phyloP scores from a whole-genome alignment of 805 yeast genomes.

The Teunomyces stri region DNA sequence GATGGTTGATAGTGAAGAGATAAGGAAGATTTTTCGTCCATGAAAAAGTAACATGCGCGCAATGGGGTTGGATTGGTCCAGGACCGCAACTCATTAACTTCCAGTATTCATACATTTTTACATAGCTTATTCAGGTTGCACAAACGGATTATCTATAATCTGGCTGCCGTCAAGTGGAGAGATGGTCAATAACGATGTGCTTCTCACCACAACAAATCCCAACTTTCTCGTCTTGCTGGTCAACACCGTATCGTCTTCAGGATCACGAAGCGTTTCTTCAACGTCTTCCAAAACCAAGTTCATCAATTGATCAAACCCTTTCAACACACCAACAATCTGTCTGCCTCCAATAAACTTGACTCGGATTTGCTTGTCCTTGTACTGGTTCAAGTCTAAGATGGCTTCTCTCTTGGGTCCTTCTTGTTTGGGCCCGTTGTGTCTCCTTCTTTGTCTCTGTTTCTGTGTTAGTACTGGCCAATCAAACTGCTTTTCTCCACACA shows the following conservation, averaged over 20 bases:
- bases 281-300: slow-evolving; percentile 73
- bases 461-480: background rate
- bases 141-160: slow-evolving; percentile 68
- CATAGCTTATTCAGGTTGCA: slow-evolving; percentile 7
- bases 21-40: background rate
- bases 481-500: background rate
- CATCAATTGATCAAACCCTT: slow-evolving; percentile 82
- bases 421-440: slow-evolving; percentile 23
- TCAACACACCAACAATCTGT: slow-evolving; percentile 72
- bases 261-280: slow-evolving; percentile 63
- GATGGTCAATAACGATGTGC: slow-evolving; percentile 71
- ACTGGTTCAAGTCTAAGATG: slow-evolving; percentile 74
- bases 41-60: no score
- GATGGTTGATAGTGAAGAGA: background rate
- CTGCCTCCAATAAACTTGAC: slow-evolving; percentile 88
- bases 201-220: slow-evolving; percentile 82
- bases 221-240: slow-evolving; percentile 61
- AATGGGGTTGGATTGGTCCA: no score
- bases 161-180: slow-evolving; percentile 75
- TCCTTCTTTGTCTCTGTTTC: slow-evolving; percentile 15
- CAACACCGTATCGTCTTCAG: slow-evolving; percentile 56
- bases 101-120: background rate
- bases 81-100: no score
- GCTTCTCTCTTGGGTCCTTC: slow-evolving; percentile 91
- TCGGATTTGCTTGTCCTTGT: slow-evolving; percentile 67